Conservation (phyloP, 306 rosid genomes). For the Cucumis hystrix region DNA sequence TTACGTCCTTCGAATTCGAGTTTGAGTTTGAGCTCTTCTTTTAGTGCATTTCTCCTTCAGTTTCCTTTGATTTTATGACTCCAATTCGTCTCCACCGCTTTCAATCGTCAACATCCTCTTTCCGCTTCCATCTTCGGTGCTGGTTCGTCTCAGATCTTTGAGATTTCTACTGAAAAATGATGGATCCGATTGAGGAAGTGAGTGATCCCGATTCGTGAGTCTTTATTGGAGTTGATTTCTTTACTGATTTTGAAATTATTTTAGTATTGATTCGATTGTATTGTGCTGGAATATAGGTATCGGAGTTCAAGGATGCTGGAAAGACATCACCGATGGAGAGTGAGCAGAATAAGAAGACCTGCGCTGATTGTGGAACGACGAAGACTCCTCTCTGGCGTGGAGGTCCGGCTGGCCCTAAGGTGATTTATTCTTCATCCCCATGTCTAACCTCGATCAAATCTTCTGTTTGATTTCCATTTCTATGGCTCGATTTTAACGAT, state of each 20-base stretch:
- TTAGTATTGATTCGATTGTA: constrained; percentile 14
- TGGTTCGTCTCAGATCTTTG: constrained; percentile 22
- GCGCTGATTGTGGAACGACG: constrained; percentile 88
- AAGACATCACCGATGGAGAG: constrained; percentile 29
- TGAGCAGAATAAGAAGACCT: constrained; percentile 44
- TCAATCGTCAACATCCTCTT: background rate
- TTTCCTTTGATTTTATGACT: background rate
- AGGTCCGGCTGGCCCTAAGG: constrained; percentile 98
- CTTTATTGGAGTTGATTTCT: background rate
- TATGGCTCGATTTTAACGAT: background rate
- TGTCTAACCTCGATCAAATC: background rate
- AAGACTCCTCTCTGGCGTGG: constrained; percentile 95
- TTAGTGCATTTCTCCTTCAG: background rate
- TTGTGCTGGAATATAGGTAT: constrained; percentile 46
- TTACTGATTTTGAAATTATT: background rate
- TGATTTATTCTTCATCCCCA: background rate
- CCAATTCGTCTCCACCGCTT: background rate
- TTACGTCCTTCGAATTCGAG: background rate
- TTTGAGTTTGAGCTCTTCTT: background rate
- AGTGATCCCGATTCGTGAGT: constrained; percentile 19
- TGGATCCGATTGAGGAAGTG: constrained; percentile 57
- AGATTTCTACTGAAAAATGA: constrained; percentile 23
- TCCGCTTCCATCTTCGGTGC: constrained; percentile 3
- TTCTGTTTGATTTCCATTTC: background rate
- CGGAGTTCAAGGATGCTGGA: constrained; percentile 39